Evolutionary conservation across 805 yeast genomes (phyloP).

Genomic region (Ogataea angusta): DNA sequence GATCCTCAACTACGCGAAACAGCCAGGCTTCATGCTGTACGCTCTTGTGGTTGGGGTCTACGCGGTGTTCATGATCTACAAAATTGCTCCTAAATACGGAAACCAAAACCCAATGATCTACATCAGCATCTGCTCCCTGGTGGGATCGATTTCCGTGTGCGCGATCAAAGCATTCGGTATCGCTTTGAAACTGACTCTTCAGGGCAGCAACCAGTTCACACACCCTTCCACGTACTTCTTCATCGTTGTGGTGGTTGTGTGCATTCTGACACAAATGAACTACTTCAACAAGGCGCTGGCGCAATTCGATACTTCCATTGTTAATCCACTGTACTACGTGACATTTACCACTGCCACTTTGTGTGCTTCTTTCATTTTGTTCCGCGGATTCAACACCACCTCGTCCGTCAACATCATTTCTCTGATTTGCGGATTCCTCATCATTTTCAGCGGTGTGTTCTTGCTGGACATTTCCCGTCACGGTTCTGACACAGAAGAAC

Average conservation of each 20-base stretch:
- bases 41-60: constrained; percentile 60
- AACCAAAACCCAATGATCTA: constrained; percentile 81
- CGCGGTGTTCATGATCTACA: constrained; percentile 75
- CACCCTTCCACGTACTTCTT: constrained; percentile 83
- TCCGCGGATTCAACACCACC: constrained; percentile 83
- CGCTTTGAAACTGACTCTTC: constrained; percentile 78
- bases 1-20: constrained; percentile 72
- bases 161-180: constrained; percentile 91
- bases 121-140: constrained; percentile 84
- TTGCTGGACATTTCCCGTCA: constrained; percentile 74
- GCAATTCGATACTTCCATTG: constrained; percentile 89
- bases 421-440: constrained; percentile 77
- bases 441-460: constrained; percentile 85
- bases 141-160: constrained; percentile 89
- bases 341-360: constrained; percentile 87
- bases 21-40: constrained; percentile 73
- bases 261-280: constrained; percentile 90
- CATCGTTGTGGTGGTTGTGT: constrained; percentile 69
- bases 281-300: constrained; percentile 91
- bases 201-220: constrained; percentile 84
- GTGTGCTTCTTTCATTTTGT: constrained; percentile 79
- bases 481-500: constrained; percentile 45
- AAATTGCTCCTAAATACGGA: constrained; percentile 79
- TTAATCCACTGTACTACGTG: constrained; percentile 86
- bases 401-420: constrained; percentile 77